phyloP scores from a whole-genome alignment of 805 yeast species.

The Candida loeiensis region DNA sequence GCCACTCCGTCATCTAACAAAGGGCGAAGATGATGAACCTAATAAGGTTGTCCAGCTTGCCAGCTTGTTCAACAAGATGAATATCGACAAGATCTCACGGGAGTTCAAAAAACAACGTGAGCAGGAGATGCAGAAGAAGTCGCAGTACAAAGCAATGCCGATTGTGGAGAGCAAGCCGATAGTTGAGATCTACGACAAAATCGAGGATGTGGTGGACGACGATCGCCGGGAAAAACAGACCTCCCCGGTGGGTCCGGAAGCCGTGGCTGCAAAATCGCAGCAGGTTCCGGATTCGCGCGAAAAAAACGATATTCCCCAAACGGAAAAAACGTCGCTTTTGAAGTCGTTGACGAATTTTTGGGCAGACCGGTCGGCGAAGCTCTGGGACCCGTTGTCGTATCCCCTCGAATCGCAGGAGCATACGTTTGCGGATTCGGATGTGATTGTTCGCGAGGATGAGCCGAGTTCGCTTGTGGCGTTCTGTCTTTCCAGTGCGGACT shows the following conservation, averaged over 20 bases:
- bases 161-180: slow-evolving; percentile 76
- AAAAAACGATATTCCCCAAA: slow-evolving; percentile 34
- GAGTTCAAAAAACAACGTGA: slow-evolving; percentile 90
- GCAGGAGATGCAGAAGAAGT: slow-evolving; percentile 57
- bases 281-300: slow-evolving; percentile 5
- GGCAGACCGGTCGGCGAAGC: slow-evolving; percentile 94
- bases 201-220: slow-evolving; percentile 73
- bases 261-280: not conserved
- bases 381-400: slow-evolving; percentile 90
- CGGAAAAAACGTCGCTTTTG: slow-evolving; percentile 73
- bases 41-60: slow-evolving; percentile 60
- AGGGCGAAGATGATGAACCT: slow-evolving; percentile 8
- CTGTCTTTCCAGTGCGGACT: slow-evolving; percentile 83
- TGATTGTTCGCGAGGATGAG: slow-evolving; percentile 92
- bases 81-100: slow-evolving; percentile 72
- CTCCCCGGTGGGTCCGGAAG: not conserved
- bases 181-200: slow-evolving; percentile 85
- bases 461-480: slow-evolving; percentile 94
- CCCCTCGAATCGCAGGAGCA: slow-evolving; percentile 82
- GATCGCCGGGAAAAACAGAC: slow-evolving; percentile 11
- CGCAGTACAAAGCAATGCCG: slow-evolving; percentile 66
- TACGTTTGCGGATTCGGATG: slow-evolving; percentile 88
- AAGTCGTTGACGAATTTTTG: slow-evolving; percentile 86
- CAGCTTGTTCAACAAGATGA: slow-evolving; percentile 66
- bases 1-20: slow-evolving; percentile 14